Base-by-base conservation (phyloP, 352 stramenopile genomes). In the Globisporangium camurandrum region DNA sequence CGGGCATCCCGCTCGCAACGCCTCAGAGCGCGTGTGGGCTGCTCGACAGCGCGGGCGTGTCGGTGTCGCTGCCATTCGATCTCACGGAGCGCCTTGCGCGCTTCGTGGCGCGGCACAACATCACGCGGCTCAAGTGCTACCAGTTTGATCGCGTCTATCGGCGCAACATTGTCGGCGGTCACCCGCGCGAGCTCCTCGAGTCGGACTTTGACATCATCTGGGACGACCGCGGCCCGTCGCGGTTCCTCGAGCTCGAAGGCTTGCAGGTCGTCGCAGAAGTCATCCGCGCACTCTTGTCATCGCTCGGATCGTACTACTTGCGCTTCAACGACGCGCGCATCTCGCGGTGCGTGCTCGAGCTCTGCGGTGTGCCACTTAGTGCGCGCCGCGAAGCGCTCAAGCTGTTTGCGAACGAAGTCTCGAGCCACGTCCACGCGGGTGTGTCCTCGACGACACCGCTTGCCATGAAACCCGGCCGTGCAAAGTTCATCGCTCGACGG, bases 71-170 rank as follows among this genome's bases (percentile, higher is more conserved):
- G 0, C 83, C 83, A 1, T 94, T 93, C 52, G 83, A 93, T 52
- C 55, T 94, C 31, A 94, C 83, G 0, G 83, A 93, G 61, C 73
- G 80, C 20, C 65, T 91, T 24, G 83, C 83, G 45, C 76, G 83
- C 1, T 93, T 89, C 27, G 72, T 94, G 0, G 83, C 78, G 11
- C 71, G 83, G 10, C 81, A 91, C 59, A 90, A 88, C 51, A 72
- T 94, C 16, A 75, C 72, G 8, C 69, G 83, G 2, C 58, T 92
- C 41, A 94, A 94, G 51, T 86, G 81, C 50, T 93, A 81, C 49
- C 81, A 94, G 50, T 94, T 93, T 26, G 80, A 87, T 20, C 78
- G 83, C 27, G 79, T 94, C 7, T 94, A 89, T 54, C 76, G 83
- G 4, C 87, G 76, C 52, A 89, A 70, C 39, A 51, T 87, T 11